Evolutionary conservation across 805 yeast species (phyloP), one percentile per base, ranked within the genome.

Genomic region (Cyberlindnera misumaiensis): DNA sequence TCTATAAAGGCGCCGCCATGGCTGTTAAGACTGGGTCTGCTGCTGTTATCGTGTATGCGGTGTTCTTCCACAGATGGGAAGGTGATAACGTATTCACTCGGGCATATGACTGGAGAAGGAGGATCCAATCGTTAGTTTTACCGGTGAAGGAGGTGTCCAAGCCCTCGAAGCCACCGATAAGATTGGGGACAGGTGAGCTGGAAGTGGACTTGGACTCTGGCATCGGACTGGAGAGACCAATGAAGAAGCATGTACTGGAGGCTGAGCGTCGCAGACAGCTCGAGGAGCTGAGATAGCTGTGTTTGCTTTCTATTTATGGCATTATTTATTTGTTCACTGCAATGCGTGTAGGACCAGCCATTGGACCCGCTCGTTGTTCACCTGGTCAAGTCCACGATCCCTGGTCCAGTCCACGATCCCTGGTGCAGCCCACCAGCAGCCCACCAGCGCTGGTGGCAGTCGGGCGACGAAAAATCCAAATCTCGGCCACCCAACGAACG

Each of bases 1-100:
- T 82, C 49, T 71, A 74, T 44, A 63, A 65, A 14, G 94, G 93
- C 5, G 73, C 83, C 6, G 65, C 73, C 40, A 59, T 73, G 56
- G 70, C 80, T 17, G 79, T 81, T 0, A 67, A 70, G 29, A 52
- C 72, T 8, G 49, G 76, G 25, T 72, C 75, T 7, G 63, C 67
- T 25, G 67, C 73, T 0, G 58, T 81, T 7, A 59, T 74, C 18
- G 55, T 73, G 1, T 81, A 79, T 50, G 77, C 78, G 16, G 72
- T 82, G 3, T 86, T 86, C 56, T 79, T 84, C 61, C 74, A 80
- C 56, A 65, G 87, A 37, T 85, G 95, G 95, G 84, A 86, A 53
- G 73, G 74, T 45, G 90, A 85, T 41, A 80, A 85, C 51, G 77
- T 82, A 7, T 77, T 85, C 60, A 72, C 86, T 11, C 76, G 72